Evolutionary conservation across 1,284 basidiomycete species (phyloP).

Genomic region (Apiotrichum siamense): DNA sequence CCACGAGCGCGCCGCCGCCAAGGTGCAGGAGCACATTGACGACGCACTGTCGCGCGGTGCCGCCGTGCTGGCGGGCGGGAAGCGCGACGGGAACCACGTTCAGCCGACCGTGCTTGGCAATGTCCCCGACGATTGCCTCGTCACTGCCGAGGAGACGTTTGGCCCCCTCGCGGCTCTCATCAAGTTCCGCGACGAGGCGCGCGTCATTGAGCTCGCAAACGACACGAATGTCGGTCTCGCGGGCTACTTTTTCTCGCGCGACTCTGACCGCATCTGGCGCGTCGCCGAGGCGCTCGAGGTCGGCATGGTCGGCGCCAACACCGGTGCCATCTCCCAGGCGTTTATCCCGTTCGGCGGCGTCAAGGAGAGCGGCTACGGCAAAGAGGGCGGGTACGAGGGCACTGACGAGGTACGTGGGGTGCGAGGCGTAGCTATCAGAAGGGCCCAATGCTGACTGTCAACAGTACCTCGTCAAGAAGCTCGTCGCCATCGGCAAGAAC

Average conservation of each 20-base stretch:
- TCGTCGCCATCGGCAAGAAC: slow-evolving; percentile 31
- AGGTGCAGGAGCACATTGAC: slow-evolving; percentile 80
- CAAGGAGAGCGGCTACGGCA: slow-evolving; percentile 44
- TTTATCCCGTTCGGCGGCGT: slow-evolving; percentile 85
- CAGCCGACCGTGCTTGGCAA: slow-evolving; percentile 83
- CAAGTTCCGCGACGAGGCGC: slow-evolving; percentile 87
- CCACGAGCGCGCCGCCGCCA: slow-evolving; percentile 75
- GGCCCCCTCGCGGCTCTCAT: slow-evolving; percentile 60
- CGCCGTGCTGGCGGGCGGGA: slow-evolving; percentile 80
- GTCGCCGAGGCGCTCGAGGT: slow-evolving; percentile 97
- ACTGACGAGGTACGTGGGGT: no score
- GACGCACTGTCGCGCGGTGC: slow-evolving; percentile 79
- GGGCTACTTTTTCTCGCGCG: slow-evolving; percentile 84
- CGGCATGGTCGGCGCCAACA: slow-evolving; percentile 72
- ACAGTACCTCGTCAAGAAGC: slow-evolving; percentile 41
- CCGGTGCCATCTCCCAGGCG: slow-evolving; percentile 60
- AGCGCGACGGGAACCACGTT: slow-evolving; percentile 65
- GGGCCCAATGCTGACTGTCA: no score
- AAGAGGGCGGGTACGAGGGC: slow-evolving; percentile 41
- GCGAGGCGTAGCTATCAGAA: no score
- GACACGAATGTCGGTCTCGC: slow-evolving; percentile 78
- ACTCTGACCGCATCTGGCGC: slow-evolving; percentile 85
- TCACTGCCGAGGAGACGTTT: slow-evolving; percentile 75
- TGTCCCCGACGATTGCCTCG: slow-evolving; percentile 60
- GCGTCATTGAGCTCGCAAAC: slow-evolving; percentile 83